phyloP scores from a whole-genome alignment of 768 basidiomycete genomes.

The Boletus rubroflammeus region DNA sequence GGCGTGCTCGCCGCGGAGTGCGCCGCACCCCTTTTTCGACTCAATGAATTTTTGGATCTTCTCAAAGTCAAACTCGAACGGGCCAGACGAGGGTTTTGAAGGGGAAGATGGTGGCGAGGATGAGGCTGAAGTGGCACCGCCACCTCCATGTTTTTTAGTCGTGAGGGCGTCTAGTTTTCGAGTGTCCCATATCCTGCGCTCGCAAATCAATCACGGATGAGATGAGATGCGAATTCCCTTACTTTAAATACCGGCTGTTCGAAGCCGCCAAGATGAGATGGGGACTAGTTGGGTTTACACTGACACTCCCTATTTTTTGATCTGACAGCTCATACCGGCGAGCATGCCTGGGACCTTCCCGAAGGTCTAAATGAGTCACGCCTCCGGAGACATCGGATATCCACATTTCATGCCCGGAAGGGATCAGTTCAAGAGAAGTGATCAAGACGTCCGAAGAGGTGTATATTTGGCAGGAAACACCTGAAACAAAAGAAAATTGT shows the following conservation, averaged over 20 bases:
- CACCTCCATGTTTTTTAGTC: conserved; percentile 12
- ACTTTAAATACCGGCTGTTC: conserved; percentile 72
- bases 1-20: conserved; percentile 58
- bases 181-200: conserved; percentile 71
- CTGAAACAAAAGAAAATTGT: conserved; percentile 66
- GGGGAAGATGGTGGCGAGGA: conserved; percentile 28
- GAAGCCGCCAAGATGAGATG: conserved; percentile 71
- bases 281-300: conserved; percentile 69
- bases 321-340: conserved; percentile 64
- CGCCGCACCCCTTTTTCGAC: conserved; percentile 50
- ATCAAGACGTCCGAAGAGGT: conserved; percentile 56
- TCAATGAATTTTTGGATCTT: conserved; percentile 46
- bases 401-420: conserved; percentile 78
- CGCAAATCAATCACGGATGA: neutral
- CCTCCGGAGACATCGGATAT: conserved; percentile 72
- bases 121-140: conserved; percentile 23
- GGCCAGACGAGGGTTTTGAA: conserved; percentile 4
- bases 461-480: conserved; percentile 67
- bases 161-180: conserved; percentile 55
- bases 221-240: conserved; percentile 16
- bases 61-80: conserved; percentile 37
- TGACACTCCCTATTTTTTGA: conserved; percentile 75
- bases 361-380: conserved; percentile 71
- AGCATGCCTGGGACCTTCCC: conserved; percentile 52
- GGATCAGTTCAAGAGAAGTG: conserved; percentile 65